Conservation (phyloP, 345 rosid genomes). For the Tarenaya hassleriana region DNA sequence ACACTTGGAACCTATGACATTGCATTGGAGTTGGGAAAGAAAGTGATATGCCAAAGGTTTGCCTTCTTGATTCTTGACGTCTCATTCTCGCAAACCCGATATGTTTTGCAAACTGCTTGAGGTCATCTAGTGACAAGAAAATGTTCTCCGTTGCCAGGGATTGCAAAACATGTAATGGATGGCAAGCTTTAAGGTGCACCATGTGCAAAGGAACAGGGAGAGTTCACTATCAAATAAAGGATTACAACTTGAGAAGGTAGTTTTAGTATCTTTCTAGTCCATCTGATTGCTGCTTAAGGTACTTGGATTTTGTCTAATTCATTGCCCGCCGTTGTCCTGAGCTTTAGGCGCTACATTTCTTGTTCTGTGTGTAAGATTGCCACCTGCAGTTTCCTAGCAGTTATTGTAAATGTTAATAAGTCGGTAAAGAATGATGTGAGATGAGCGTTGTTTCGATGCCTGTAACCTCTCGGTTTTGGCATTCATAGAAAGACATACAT, state of each 20-base stretch:
- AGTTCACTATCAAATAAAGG: constrained; percentile 81
- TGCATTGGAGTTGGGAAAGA: constrained; percentile 83
- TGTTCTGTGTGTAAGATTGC: not conserved
- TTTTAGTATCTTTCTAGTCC: constrained; percentile 1
- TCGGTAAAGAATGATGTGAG: not conserved
- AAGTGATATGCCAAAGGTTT: constrained; percentile 87
- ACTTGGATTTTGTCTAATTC: not conserved
- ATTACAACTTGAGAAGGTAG: constrained; percentile 67
- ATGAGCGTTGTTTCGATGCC: not conserved
- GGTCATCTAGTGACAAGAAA: not conserved
- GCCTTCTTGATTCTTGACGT: constrained; percentile 1
- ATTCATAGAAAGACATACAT: not conserved
- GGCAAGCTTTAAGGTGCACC: constrained; percentile 84
- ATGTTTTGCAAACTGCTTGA: not conserved
- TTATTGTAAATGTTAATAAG: too few relatives aligned
- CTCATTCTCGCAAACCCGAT: too few relatives aligned
- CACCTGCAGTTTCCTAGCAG: too few relatives aligned
- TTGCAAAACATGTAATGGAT: constrained; percentile 74
- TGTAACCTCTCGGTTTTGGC: not conserved
- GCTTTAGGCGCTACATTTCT: not conserved
- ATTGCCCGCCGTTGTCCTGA: not conserved
- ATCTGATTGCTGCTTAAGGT: not conserved
- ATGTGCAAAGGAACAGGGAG: constrained; percentile 92
- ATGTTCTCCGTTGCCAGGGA: constrained; percentile 39
- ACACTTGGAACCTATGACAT: constrained; percentile 88